Base-by-base conservation (phyloP, 208 protist species). In the Crithidia acanthocephali region DNA sequence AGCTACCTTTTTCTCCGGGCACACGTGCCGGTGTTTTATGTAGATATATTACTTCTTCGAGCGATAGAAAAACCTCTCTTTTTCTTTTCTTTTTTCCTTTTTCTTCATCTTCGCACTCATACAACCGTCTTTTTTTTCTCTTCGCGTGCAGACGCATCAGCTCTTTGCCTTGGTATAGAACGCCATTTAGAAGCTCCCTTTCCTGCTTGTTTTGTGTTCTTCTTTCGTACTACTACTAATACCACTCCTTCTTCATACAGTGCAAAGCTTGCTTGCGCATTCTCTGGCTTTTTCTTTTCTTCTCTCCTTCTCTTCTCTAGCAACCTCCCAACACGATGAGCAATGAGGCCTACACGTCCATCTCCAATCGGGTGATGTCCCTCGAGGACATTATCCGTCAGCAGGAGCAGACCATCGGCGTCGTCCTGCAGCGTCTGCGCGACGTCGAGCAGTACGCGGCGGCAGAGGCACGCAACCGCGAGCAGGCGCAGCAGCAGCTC, bases 301-400 rank as follows among this genome's bases (percentile, higher is more conserved):
- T 37, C 28, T 37, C 32, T 28, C 37, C 37, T 30, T 28, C 7
- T 30, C 23, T 28, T 22, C 22, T 8, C 2, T 53, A 23, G 23
- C 7, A 28, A 18, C 6, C 22, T 15, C 22, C 5, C 18, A 23
- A 6, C 16, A 64, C 35, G 23, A 73, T 78, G 72, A 76, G 58
- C 32, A 40, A 37, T 27, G 84, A 90, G 4, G 84, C 59, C 15
- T 66, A 88, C 37, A 62, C 48, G 1, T 86, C 82, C 8, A 63
- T 96, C 53, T 78, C 76, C 11, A 81, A 79, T 40, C 83, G 92
- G 10, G 68, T 91, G n/a, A 23, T 85, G 42, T 96, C 92, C 3
- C 72, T 96, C 57, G 88, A 96, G 76, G 87, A 94, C 53, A 85
- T 94, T 23, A 80, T 96, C 22, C 86, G 81, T 0, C 79, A 86